These are phyloP conservation scores for Quercus ilex DNA, from an alignment of 306 rosid species.

Conservation along the genomic window DNA sequence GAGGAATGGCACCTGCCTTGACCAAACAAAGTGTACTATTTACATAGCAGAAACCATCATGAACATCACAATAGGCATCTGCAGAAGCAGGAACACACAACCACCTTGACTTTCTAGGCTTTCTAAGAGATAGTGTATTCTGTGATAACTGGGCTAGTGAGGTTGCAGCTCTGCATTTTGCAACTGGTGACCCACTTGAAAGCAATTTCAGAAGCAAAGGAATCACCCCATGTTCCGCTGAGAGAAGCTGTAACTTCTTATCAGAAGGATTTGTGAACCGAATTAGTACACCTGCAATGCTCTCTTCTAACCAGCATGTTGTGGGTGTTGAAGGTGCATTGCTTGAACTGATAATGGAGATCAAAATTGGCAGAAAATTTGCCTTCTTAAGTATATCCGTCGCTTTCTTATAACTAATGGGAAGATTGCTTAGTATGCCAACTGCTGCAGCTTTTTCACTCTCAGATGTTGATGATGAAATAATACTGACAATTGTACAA, in stretches of 20 bases:
- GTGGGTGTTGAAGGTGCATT: slow-evolving; percentile 33
- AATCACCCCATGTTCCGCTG: slow-evolving; percentile 74
- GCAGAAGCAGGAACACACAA: slow-evolving; percentile 54
- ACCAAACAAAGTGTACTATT: slow-evolving; percentile 77
- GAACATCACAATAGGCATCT: slow-evolving; percentile 66
- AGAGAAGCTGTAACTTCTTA: slow-evolving; percentile 63
- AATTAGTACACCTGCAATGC: slow-evolving; percentile 41
- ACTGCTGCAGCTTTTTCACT: slow-evolving; percentile 59
- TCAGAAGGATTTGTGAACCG: slow-evolving; percentile 75
- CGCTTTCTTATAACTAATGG: slow-evolving; percentile 56
- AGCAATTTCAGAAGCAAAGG: slow-evolving; percentile 74
- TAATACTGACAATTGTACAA: slow-evolving; percentile 38
- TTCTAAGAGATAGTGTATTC: slow-evolving; percentile 58
- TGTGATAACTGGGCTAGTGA: slow-evolving; percentile 79
- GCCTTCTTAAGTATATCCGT: slow-evolving; percentile 56
- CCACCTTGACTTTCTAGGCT: slow-evolving; percentile 52
- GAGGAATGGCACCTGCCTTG: slow-evolving; percentile 68
- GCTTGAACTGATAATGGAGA: slow-evolving; percentile 44
- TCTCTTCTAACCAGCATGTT: slow-evolving; percentile 39
- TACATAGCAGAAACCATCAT: slow-evolving; percentile 58
- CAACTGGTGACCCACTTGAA: slow-evolving; percentile 48
- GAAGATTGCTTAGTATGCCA: slow-evolving; percentile 72
- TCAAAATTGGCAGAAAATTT: slow-evolving; percentile 54
- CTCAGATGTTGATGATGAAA: slow-evolving; percentile 47
- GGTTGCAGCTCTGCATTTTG: slow-evolving; percentile 68